Evolutionary conservation across 2,329 filamentous ascomycete genomes (phyloP).

Genomic region (Colletotrichum trifolii): DNA sequence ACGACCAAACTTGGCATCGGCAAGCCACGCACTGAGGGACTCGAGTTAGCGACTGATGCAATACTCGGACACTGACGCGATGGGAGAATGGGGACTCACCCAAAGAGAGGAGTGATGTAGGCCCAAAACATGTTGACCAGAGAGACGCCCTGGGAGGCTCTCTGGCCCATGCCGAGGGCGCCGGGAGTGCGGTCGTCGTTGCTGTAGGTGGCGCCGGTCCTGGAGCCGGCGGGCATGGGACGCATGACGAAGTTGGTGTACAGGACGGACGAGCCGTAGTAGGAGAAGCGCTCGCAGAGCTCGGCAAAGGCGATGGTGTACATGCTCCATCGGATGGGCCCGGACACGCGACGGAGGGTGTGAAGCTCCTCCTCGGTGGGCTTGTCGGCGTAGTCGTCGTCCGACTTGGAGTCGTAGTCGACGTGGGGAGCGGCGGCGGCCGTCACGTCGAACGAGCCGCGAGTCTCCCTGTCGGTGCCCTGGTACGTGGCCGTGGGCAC

Average conservation of each 20-base stretch:
- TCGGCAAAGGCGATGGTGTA: conserved; percentile 80
- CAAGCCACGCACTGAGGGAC: conserved; percentile 60
- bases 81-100: conserved; percentile 50
- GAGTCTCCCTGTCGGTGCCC: conserved; percentile 39
- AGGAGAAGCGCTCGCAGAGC: conserved; percentile 81
- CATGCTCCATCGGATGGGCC: conserved; percentile 71
- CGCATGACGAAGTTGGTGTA: conserved; percentile 76
- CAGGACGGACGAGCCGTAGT: conserved; percentile 77
- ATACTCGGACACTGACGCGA: neutral
- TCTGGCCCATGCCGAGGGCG: conserved; percentile 68
- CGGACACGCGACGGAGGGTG: conserved; percentile 72
- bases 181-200: conserved; percentile 52
- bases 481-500: conserved; percentile 36
- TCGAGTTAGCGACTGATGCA: neutral
- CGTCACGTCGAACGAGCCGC: conserved; percentile 39
- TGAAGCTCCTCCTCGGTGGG: conserved; percentile 71
- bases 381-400: conserved; percentile 48
- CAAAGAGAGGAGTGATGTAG: conserved; percentile 68
- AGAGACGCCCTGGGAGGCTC: conserved; percentile 60
- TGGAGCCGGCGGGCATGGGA: conserved; percentile 63
- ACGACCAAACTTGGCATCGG: conserved; percentile 78
- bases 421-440: conserved; percentile 37
- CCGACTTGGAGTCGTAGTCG: conserved; percentile 40
- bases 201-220: conserved; percentile 59
- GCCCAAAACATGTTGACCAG: conserved; percentile 72